Conservation (phyloP, 495 filamentous ascomycete species). For the Aspergillus campestris region DNA sequence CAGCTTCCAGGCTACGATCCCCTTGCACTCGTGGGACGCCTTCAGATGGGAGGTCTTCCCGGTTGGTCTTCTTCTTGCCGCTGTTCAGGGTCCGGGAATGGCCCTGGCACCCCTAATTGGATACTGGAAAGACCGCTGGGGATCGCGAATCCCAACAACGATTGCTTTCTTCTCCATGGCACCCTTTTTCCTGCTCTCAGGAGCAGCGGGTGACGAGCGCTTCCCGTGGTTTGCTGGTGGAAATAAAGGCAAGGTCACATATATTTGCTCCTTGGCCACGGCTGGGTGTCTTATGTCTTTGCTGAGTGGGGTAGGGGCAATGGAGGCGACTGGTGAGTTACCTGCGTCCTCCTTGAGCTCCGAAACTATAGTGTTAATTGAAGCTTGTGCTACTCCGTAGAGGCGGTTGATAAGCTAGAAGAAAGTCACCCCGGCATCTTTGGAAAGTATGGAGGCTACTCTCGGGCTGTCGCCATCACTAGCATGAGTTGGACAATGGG, state of each 20-base stretch:
- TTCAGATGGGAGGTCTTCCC: conserved; percentile 25
- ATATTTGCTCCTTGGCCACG: conserved; percentile 8
- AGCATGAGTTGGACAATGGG: conserved; percentile 29
- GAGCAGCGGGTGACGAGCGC: conserved; percentile 12
- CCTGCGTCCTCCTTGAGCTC: too few relatives aligned
- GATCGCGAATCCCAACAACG: conserved; percentile 16
- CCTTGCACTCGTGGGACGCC: conserved; percentile 19
- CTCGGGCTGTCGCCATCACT: conserved; percentile 28
- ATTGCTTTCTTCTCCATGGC: conserved; percentile 14
- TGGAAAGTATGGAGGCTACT: conserved; percentile 28
- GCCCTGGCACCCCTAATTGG: conserved; percentile 15
- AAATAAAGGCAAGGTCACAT: conserved; percentile 13
- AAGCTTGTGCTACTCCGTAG: conserved; percentile 3
- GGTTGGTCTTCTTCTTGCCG: conserved; percentile 22
- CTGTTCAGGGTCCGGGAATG: conserved; percentile 21
- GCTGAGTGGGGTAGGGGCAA: conserved; percentile 19
- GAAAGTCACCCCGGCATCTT: conserved; percentile 20
- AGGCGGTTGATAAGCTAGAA: conserved; percentile 20
- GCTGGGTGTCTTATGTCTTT: conserved; percentile 15
- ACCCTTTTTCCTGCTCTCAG: conserved; percentile 17
- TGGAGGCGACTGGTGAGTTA: conserved; percentile 26
- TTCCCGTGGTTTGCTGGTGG: conserved; percentile 12
- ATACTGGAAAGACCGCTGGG: conserved; percentile 22
- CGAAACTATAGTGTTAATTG: not conserved
- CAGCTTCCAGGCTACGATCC: conserved; percentile 23